Percentiles rank a stretch among this genome's conserved stretches.
phyloP scores from a whole-genome alignment of 129 eudicot genomes.

The Logfia minima region DNA sequence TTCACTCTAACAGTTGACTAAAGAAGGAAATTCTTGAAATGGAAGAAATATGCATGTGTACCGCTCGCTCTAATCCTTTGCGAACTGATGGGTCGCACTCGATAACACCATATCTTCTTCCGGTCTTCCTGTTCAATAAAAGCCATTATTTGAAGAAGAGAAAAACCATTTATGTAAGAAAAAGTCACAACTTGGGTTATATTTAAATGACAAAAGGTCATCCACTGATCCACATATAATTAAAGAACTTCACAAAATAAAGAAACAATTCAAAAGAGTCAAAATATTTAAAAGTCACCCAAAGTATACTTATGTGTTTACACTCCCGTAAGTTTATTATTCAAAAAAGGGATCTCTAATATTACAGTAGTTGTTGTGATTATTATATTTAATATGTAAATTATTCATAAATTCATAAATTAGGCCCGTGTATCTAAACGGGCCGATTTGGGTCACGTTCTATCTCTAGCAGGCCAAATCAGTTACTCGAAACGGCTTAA shows the following conservation, averaged over 20 bases:
- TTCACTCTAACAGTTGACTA: slow-evolving; percentile 8
- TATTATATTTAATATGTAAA: background rate
- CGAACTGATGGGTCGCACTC: slow-evolving; percentile 82
- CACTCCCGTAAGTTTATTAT: background rate
- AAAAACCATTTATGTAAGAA: background rate
- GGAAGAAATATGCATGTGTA: slow-evolving; percentile 34
- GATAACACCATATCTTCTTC: slow-evolving; percentile 80
- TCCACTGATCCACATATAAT: background rate
- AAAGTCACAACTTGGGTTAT: background rate
- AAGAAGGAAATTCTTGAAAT: background rate
- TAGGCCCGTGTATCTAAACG: too few relatives aligned
- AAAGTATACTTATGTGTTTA: background rate
- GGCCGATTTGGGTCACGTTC: too few relatives aligned
- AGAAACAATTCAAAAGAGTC: background rate
- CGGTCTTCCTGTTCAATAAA: slow-evolving; percentile 44
- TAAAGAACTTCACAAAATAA: background rate
- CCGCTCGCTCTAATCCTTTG: slow-evolving; percentile 81
- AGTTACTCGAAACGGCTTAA: too few relatives aligned
- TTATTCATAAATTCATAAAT: too few relatives aligned
- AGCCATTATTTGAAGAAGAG: slow-evolving; percentile 17
- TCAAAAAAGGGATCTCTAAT: too few relatives aligned
- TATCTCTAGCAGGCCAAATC: too few relatives aligned
- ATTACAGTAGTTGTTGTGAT: background rate
- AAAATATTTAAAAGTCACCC: background rate
- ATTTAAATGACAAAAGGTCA: background rate